Base-by-base conservation (phyloP, 176 grass and related monocot genomes). In the Saccharum spontaneum region DNA sequence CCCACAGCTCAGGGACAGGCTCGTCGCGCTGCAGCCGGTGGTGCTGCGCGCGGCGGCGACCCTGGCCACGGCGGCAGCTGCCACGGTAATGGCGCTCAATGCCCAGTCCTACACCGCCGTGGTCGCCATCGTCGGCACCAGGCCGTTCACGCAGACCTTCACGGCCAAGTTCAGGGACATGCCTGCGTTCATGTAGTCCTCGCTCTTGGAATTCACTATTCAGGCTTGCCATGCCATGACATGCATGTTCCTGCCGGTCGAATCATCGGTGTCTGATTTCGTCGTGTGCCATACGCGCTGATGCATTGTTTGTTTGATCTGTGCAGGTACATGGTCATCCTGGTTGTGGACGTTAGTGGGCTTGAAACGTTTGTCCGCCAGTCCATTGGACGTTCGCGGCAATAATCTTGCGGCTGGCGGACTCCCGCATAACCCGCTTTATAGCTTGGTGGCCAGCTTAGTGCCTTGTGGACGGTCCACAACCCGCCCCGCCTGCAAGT, bases 71-170 rank as follows among this genome's bases (percentile, higher is more conserved):
- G 15, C 61, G 65, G 86, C 46, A 28, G 94, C 97, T 16, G 81
- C 91, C 28, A 65, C 76, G 4, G 78, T 91, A 54, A 96, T 99
- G 94, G 94, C 38, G 50, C 76, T 91, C 13, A 94, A 99, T 82
- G 78, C 68, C 67, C 91, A 99, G 77, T 91, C 86, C 18, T 94
- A 86, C 82, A 90, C 88, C 0, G 33, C 80, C 0, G 86, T 89
- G 8, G 92, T 96, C 6, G 97, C 97, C 10, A 72, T 94, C 31
- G 82, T 99, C 18, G 97, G 97, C 48, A 94, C 90, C 16, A 82
- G 49, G 67, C 86, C 79, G 30, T 69, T 99, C 70, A 84, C 11
- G 24, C 88, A 99, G 50, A 89, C 88, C 33, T 92, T 99, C 86
- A 91, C 78, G 17, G 82, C 82, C 2, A 66, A 86, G 85, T 99